Conservation (phyloP, 2,329 filamentous ascomycete species). For the Phialophora tarda region DNA sequence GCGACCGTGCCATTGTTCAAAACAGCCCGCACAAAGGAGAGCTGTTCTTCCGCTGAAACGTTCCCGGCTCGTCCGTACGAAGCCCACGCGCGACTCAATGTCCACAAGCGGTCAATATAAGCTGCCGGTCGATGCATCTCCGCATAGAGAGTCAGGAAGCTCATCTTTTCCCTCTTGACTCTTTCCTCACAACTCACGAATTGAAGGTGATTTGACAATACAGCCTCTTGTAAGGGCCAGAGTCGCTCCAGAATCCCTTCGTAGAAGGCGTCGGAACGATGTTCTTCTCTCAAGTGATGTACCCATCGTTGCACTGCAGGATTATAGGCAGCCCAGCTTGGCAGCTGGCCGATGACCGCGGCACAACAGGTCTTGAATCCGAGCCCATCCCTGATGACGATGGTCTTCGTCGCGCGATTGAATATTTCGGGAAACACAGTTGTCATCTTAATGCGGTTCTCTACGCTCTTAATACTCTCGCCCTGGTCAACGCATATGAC, state of each 20-base stretch:
- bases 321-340: not conserved
- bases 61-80: not conserved
- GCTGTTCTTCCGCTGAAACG: not conserved
- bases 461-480: not conserved
- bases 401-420: not conserved
- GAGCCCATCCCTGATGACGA: not conserved
- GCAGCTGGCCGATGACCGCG: not conserved
- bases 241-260: conserved; percentile 5
- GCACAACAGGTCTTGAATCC: conserved; percentile 3
- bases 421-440: not conserved
- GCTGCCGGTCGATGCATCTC: not conserved
- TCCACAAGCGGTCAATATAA: not conserved
- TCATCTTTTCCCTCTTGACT: not conserved
- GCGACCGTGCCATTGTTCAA: conserved; percentile 2
- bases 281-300: not conserved
- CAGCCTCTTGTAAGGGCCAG: conserved; percentile 3
- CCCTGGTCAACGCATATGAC: conserved; percentile 16
- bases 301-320: not conserved
- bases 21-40: not conserved
- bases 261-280: not conserved
- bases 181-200: conserved; percentile 1
- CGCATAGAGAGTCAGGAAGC: not conserved
- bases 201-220: not conserved
- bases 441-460: not conserved
- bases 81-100: not conserved